Percentiles rank a stretch among this genome's conserved stretches.
phyloP scores from a whole-genome alignment of 352 stramenopile genomes.

The Pythium plurisporium region DNA sequence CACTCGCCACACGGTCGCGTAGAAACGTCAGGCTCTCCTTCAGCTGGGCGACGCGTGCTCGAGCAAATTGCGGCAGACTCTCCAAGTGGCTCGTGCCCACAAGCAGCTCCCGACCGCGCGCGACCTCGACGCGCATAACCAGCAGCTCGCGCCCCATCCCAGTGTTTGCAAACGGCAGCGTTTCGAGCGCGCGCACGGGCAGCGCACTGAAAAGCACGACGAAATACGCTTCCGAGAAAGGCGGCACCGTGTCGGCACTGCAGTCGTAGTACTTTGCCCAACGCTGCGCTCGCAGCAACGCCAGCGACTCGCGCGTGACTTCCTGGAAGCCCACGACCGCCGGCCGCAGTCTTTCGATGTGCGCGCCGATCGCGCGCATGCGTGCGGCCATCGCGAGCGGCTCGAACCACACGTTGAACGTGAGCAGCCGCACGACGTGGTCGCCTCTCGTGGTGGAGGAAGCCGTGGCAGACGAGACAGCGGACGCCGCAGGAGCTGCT shows the following conservation, averaged over 20 bases:
- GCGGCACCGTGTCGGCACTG: constrained; percentile 58
- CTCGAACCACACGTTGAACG: constrained; percentile 80
- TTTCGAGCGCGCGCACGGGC: constrained; percentile 51
- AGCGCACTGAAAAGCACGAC: constrained; percentile 74
- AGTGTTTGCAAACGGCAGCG: constrained; percentile 64
- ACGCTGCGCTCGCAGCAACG: constrained; percentile 48
- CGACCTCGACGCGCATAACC: constrained; percentile 44
- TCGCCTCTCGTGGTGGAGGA: constrained; percentile 2
- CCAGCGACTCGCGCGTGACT: constrained; percentile 56
- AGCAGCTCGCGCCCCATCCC: constrained; percentile 75
- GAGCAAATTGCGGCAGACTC: constrained; percentile 54
- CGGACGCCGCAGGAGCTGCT: neutral
- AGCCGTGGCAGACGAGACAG: neutral
- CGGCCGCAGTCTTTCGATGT: constrained; percentile 47
- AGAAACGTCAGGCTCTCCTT: constrained; percentile 49
- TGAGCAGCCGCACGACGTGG: constrained; percentile 49
- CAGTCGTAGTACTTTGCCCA: constrained; percentile 78
- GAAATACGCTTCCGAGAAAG: constrained; percentile 72
- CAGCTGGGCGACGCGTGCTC: constrained; percentile 45
- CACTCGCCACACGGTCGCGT: constrained; percentile 31
- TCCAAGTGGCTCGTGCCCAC: constrained; percentile 70
- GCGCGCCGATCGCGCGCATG: constrained; percentile 53
- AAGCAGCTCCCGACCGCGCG: constrained; percentile 40
- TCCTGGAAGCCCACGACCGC: constrained; percentile 77
- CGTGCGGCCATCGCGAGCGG: constrained; percentile 46